Evolutionary conservation across 75 land plant genomes (phyloP), one percentile per base, ranked within the genome.

Genomic region (Selaginella moellendorffii): DNA sequence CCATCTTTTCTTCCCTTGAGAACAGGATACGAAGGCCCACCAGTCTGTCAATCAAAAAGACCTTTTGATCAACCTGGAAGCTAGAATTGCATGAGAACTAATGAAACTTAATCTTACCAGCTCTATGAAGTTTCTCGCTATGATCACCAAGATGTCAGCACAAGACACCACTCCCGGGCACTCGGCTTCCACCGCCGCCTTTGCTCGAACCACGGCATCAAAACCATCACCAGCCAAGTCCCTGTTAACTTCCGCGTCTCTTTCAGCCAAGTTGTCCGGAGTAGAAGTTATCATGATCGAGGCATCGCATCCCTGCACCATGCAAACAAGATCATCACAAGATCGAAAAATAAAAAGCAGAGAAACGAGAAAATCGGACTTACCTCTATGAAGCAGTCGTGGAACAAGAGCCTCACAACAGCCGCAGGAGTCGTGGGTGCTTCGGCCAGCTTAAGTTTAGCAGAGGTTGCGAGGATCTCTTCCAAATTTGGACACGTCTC

Each of bases 1-100:
- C 96, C 96, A 66, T 89, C 96, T 54, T 61, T 74, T 10, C 88
- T 75, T 17, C 88, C 88, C 28, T 83, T 66, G 17, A 8, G 51
- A 31, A 82, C 82, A 1, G 21, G 1, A 63, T 67, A 82, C 25
- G 0, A 65, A 0, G 87, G 87, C 0, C 85, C 87, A n/a, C n/a
- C n/a, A n/a, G n/a, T n/a, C n/a, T n/a, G n/a, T n/a, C n/a, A n/a
- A n/a, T n/a, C n/a, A n/a, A n/a, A n/a, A n/a, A n/a, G n/a, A n/a
- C n/a, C n/a, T n/a, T n/a, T n/a, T n/a, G n/a, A n/a, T n/a, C n/a
- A n/a, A n/a, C n/a, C n/a, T n/a, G n/a, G n/a, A n/a, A n/a, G n/a
- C n/a, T n/a, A n/a, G n/a, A n/a, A n/a, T n/a, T n/a, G n/a, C n/a
- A n/a, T n/a, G n/a, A n/a, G n/a, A n/a, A n/a, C n/a, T n/a, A n/a